Base-by-base conservation (phyloP, 202 grass and related monocot genomes). In the Saccharum hybrid region DNA sequence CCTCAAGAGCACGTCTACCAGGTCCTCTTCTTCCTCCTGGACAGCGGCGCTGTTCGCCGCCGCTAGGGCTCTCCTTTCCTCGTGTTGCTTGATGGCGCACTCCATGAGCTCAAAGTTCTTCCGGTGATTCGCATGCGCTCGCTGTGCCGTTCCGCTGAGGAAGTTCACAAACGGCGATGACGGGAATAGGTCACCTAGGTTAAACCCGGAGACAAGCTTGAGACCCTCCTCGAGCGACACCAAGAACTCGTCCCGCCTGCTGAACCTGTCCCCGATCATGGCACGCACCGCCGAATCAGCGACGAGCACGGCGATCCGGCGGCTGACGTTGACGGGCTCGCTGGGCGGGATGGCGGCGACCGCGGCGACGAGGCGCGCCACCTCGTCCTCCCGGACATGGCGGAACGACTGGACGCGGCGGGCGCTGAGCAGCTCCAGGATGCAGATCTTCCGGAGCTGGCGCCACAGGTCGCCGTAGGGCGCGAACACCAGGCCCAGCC, bases 221-320 rank as follows among this genome's bases (percentile, higher is more conserved):
- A 54, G 1, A 8, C 75, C 60, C 59, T 26, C 10, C 7, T 28
- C 15, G 1, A 79, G 78, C 76, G 30, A 89, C 26, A 2, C 39
- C 77, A 94, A 3, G 42, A 89, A 91, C 67, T 86, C 89, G 7
- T 89, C 74, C 75, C 79, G 77, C 70, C 82, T 37, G 13, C 70
- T 37, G 77, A 90, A 91, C 63, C 83, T 68, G 40, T 86, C 86
- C 10, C 89, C 92, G 11, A 91, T 85, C 82, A 91, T 80, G 68
- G 89, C 68, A 10, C 89, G 83, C 48, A 86, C 54, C 10, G 46
- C 22, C 46, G 85, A 76, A n/a, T 91, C 89, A 7, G 83, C 77
- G 9, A 81, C 19, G 1, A 88, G 10, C 80, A 71, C 45, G 31
- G 57, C 36, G 19, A 88, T 14, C 49, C 78, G 76, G 70, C 49